Evolutionary conservation across 164 flowering plant genomes (phyloP).

Genomic region (Vitis amurensis): DNA sequence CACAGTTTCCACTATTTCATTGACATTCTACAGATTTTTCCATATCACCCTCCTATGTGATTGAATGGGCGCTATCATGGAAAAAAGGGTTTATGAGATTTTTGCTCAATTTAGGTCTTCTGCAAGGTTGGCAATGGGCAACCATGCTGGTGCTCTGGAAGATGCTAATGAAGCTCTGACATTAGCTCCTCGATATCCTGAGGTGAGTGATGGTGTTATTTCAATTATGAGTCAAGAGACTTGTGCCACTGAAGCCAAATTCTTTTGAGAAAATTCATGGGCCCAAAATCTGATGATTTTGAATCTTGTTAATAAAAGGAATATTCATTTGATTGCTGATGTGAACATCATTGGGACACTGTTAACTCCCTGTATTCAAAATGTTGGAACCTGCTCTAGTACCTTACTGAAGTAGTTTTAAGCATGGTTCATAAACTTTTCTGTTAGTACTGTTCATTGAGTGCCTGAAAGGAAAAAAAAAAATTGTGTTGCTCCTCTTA

Average conservation of each 20-base stretch:
- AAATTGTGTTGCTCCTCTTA: no score
- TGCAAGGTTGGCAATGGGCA: conserved; percentile 56
- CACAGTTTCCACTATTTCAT: no score
- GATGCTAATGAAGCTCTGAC: conserved; percentile 67
- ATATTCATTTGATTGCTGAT: no score
- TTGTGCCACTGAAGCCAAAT: neutral
- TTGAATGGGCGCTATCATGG: neutral
- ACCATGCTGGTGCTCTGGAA: conserved; percentile 66
- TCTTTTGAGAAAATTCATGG: neutral
- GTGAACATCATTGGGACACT: no score
- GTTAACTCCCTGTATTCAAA: no score
- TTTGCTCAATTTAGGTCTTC: conserved; percentile 46
- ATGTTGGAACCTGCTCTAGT: no score
- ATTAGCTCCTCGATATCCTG: conserved; percentile 56
- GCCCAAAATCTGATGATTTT: neutral
- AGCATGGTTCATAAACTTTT: no score
- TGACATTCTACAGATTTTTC: no score
- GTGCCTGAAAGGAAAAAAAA: no score
- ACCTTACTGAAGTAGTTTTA: no score
- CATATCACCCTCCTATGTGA: neutral
- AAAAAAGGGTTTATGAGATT: neutral
- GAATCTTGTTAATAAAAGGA: no score
- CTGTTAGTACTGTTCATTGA: no score
- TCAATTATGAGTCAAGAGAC: neutral
- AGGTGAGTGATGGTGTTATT: conserved; percentile 40